Base-by-base conservation (phyloP, 2,329 filamentous ascomycete species). In the Ilyonectria destructans region DNA sequence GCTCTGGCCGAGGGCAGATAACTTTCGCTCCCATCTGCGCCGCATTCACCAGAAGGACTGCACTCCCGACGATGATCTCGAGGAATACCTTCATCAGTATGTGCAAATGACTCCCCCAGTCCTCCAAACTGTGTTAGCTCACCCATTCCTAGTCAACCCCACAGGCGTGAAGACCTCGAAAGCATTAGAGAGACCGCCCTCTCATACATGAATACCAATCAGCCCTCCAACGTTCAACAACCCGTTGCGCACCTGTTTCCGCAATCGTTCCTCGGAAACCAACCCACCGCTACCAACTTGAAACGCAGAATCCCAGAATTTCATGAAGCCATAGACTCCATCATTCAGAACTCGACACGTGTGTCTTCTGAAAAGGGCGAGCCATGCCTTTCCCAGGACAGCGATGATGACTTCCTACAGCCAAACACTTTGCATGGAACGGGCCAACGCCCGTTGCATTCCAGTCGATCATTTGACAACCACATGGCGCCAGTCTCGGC, bases 1-100 rank as follows among this genome's bases (percentile, higher is more conserved):
- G 78, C 82, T 86, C 40, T 97, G 93, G 93, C 92, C 92, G 1
- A 89, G 95, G 23, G 85, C 91, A 58, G 95, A 98, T 80, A 98
- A 98, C 76, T 97, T 97, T 79, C 91, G 91, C 68, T 90, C 92
- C 40, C 95, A 98, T 77, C 85, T 97, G 52, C 85, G 83, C 57
- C 88, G 91, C 12, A 89, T 93, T 74, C 95, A 97, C 78, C 69
- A 71, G 0, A 78, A 79, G 3, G 31, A 77, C 1, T 77, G 85
- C 10, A 64, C 67, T 4, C 67, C 77, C 3, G 83, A 84, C 2
- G 80, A 81, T 19, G 81, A 84, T 35, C 69, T 88, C 5, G 76
- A 78, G 21, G 46, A 72, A 13, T 87, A 80, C 58, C 57, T 79
- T 12, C 62, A 76, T 57, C 71, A 58, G 69, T 75, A 69, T 58